Evolutionary conservation across 805 yeast genomes (phyloP), one percentile per base, ranked within the genome.

Genomic region (Candida maris): DNA sequence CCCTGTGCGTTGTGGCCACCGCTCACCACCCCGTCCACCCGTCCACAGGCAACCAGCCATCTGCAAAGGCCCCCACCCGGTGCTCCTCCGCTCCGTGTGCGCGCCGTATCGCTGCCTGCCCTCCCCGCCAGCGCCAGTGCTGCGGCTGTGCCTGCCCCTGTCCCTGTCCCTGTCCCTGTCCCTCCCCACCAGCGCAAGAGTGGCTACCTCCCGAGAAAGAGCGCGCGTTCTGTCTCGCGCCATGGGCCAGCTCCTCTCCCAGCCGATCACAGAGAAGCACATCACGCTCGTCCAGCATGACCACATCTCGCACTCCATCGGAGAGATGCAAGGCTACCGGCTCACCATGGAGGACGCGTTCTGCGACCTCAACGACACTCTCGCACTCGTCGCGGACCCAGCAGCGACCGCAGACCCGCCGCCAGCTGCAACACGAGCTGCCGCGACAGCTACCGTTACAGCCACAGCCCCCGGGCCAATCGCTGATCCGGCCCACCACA

Each of bases 301-400:
- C 22, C 66, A 75, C 23, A 56, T 76, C 32, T 70, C 79, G 22
- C 80, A 79, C 50, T 70, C 79, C 31, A 65, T 81, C 4, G 89
- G 88, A 3, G 74, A 84, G 20, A 83, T 82, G 86, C 88, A 82
- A 54, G 89, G 91, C 4, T 82, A 81, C 57, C 60, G 91, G 35
- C 62, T 77, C 49, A 70, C 81, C 5, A 85, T 83, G 77, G 91
- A 83, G 52, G 91, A 83, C 60, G 84, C 87, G 4, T 83, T 79
- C 56, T 68, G 75, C 42, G 73, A 77, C 15, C 51, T 69, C 27
- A 52, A 58, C 32, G 59, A 52, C 15, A 39, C 37, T 3, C 46
- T 55, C 9, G 21, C 8, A 12, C 21, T 28, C 13, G 67, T 64
- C 4, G n/a, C 39, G 14, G 22, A 27, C 24, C 23, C 28, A 8